Evolutionary conservation across 1,139 yeast genomes (phyloP).

Genomic region (Suhomyces bribrorum): DNA sequence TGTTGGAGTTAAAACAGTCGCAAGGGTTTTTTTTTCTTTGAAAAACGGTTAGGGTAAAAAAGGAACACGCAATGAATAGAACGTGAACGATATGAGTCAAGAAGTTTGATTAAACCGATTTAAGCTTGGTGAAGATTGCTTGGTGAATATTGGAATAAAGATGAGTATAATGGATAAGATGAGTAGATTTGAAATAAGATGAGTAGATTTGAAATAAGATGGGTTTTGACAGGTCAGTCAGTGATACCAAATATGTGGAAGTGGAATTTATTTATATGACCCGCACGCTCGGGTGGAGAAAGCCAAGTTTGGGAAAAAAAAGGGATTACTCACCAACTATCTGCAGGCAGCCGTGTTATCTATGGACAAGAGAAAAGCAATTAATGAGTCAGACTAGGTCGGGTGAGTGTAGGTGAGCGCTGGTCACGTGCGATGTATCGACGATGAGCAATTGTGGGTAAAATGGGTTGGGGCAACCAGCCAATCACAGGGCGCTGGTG

Average conservation of each 20-base stretch:
- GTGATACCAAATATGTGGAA: not conserved
- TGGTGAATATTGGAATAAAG: too few species aligned
- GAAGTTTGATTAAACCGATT: too few species aligned
- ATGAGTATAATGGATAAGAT: too few species aligned
- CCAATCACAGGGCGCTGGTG: too few species aligned
- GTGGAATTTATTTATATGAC: not conserved
- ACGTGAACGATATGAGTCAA: too few species aligned
- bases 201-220: not conserved
- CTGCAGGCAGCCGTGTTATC: slow-evolving; percentile 1
- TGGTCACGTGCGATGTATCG: not conserved
- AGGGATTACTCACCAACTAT: slow-evolving; percentile 8
- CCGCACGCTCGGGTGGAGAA: not conserved
- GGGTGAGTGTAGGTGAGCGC: not conserved
- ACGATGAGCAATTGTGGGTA: not conserved
- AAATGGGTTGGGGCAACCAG: too few species aligned
- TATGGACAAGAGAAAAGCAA: slow-evolving; percentile 8
- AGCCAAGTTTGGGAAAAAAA: not conserved
- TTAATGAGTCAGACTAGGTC: slow-evolving; percentile 10
- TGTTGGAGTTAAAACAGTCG: not conserved
- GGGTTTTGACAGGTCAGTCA: not conserved
- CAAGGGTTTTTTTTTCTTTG: too few species aligned
- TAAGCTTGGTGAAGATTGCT: too few species aligned
- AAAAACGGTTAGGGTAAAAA: too few species aligned
- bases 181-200: not conserved
- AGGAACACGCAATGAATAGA: too few species aligned